phyloP scores from a whole-genome alignment of 2,329 filamentous ascomycete genomes.

The Botrytis squamosa region DNA sequence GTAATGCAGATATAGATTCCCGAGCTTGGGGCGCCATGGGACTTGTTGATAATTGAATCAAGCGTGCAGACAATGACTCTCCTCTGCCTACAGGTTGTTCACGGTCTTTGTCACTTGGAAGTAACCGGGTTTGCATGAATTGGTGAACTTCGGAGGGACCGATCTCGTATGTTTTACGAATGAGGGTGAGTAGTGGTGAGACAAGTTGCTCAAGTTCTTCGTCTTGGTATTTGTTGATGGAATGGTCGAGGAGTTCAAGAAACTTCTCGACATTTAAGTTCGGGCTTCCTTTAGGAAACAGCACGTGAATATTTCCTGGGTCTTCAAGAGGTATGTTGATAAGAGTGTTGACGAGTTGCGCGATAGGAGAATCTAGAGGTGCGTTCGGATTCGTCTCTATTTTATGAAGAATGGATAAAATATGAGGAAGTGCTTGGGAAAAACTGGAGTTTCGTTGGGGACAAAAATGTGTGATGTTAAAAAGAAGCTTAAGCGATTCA shows the following conservation, averaged over 20 bases:
- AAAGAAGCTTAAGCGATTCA: slow-evolving; percentile 84
- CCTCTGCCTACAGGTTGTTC: slow-evolving; percentile 74
- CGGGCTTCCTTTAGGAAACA: slow-evolving; percentile 66
- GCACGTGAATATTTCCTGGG: slow-evolving; percentile 45
- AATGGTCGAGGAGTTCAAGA: slow-evolving; percentile 66
- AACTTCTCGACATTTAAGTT: slow-evolving; percentile 62
- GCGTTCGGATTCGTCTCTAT: slow-evolving; percentile 56
- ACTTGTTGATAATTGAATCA: slow-evolving; percentile 76
- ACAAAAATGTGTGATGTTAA: slow-evolving; percentile 80
- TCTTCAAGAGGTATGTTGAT: slow-evolving; percentile 71
- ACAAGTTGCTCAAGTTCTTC: slow-evolving; percentile 70
- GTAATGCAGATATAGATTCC: slow-evolving; percentile 70
- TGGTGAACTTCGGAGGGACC: slow-evolving; percentile 62
- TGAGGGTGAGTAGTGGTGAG: slow-evolving; percentile 70
- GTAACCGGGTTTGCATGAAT: slow-evolving; percentile 63
- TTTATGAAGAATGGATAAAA: slow-evolving; percentile 68
- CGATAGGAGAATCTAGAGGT: slow-evolving; percentile 71
- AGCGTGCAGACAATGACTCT: slow-evolving; percentile 68
- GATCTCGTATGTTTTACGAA: slow-evolving; percentile 68
- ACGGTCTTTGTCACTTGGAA: slow-evolving; percentile 77
- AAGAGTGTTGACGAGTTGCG: slow-evolving; percentile 74
- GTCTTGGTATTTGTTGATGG: slow-evolving; percentile 62
- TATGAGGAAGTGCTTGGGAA: slow-evolving; percentile 63
- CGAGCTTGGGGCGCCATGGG: slow-evolving; percentile 69
- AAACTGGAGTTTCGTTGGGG: slow-evolving; percentile 62